These are phyloP conservation scores for Thinopyrum elongatum DNA, from an alignment of 176 grass and related monocot genomes.

Conservation along the genomic window DNA sequence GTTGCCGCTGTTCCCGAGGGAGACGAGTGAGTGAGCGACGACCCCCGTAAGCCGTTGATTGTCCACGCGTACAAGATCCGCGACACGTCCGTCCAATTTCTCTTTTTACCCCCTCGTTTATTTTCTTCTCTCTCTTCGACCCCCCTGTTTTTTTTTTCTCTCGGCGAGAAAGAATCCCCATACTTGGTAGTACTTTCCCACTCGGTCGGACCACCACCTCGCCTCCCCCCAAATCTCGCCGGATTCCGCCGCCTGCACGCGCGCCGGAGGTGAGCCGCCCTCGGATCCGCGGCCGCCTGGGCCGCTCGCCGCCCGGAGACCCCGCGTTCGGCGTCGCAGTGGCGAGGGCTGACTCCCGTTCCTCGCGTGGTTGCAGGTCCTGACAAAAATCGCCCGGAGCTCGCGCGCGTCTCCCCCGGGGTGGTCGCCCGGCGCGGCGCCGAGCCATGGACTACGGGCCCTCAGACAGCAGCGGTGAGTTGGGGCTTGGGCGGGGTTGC, in stretches of 20 bases:
- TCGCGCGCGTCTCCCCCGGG: neutral
- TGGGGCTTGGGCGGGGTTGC: neutral
- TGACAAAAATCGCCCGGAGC: neutral
- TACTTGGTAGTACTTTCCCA: neutral
- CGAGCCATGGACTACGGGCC: slow-evolving; percentile 60
- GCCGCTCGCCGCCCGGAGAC: neutral
- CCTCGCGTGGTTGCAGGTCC: slow-evolving; percentile 26
- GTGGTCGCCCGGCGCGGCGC: neutral
- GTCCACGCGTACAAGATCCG: slow-evolving; percentile 28
- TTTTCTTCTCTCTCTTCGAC: neutral
- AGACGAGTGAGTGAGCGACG: too few species aligned
- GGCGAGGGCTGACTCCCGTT: neutral
- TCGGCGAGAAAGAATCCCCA: slow-evolving; percentile 3
- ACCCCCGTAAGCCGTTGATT: neutral
- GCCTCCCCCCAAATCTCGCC: slow-evolving; percentile 27
- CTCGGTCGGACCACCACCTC: neutral
- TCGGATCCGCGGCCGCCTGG: neutral
- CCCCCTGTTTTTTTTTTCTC: slow-evolving; percentile 2
- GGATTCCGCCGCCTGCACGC: slow-evolving; percentile 19
- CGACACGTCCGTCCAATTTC: slow-evolving; percentile 4
- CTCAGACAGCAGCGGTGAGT: slow-evolving; percentile 87
- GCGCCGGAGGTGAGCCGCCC: slow-evolving; percentile 27
- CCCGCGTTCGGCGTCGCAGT: neutral
- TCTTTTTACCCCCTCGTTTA: neutral
- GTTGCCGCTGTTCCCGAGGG: too few species aligned